A percentile compares a stretch with the other conserved stretches of the same genome.
These are phyloP conservation scores for Exophiala spinifera DNA, from an alignment of 2,329 filamentous ascomycete species.

Conservation along the genomic window DNA sequence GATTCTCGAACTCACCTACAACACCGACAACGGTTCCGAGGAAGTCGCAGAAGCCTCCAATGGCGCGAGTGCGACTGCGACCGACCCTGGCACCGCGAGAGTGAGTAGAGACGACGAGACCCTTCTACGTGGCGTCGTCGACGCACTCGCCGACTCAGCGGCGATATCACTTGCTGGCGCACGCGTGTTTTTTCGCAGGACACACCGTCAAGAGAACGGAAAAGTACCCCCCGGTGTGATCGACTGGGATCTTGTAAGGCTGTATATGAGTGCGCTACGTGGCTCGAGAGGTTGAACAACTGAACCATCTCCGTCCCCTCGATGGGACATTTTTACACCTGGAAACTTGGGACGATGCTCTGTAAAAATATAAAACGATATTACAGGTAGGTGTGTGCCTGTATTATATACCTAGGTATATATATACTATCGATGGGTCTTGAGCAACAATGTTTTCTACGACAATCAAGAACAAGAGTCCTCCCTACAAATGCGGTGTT, in stretches of 20 bases:
- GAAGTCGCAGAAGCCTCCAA: background rate
- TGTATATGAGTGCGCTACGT: constrained; percentile 26
- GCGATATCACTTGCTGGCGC: constrained; percentile 13
- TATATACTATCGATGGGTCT: no score
- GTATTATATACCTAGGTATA: no score
- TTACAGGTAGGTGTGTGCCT: no score
- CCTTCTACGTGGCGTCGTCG: constrained; percentile 19
- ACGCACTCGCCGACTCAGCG: constrained; percentile 19
- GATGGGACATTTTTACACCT: background rate
- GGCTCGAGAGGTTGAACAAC: constrained; percentile 8
- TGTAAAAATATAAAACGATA: no score
- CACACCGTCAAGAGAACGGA: constrained; percentile 4
- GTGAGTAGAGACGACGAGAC: constrained; percentile 19
- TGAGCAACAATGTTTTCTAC: no score
- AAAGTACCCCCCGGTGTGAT: background rate
- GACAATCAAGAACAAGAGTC: no score
- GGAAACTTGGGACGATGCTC: background rate
- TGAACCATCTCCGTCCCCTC: no score
- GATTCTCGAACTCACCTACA: constrained; percentile 22
- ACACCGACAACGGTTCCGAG: constrained; percentile 2
- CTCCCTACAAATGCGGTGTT: no score
- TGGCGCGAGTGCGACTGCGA: background rate
- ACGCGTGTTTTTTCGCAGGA: constrained; percentile 16
- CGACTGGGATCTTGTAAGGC: constrained; percentile 21
- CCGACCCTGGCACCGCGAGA: no score